Evolutionary conservation across 169 alveolate species (phyloP), one percentile per base, ranked within the genome.

Genomic region (Eimeria acervulina): DNA sequence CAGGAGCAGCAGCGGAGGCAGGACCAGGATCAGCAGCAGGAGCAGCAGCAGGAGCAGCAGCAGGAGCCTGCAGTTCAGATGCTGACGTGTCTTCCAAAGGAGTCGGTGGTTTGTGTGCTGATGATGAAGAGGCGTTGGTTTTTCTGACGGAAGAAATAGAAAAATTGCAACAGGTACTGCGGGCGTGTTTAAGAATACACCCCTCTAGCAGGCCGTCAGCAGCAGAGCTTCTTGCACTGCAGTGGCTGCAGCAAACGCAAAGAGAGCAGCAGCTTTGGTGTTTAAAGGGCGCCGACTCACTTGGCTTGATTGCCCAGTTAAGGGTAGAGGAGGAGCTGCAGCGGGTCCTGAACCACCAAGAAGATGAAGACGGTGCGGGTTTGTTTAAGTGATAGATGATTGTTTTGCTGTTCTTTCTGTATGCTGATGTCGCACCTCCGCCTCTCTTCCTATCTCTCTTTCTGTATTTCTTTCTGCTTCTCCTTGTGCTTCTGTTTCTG

Each of bases 241-340:
- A 42, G 33, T 90, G 95, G 88, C 94, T 61, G 61, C 78, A 68
- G 94, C 10, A 15, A 66, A 4, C 68, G 4, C 59, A 85, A 59
- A 28, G 47, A 66, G 83, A 87, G 84, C 61, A 28, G 42, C 74
- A 59, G 61, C 80, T 59, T 12, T 36, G 61, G 94, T 61, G 94
- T 44, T n/a, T 38, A 8, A 59, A 2, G 83, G 78, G 83, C 1
- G 80, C 94, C 28, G 94, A 87, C 44, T 63, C 63, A 26, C 44
- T 68, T 13, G 81, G 78, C 44, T 47, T 55, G 33, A 3, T 87
- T 31, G 83, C 78, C 28, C 66, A 63, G 59, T 2, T 87, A 83
- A 68, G 66, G 38, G 78, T 87, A 28, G 83, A 87, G 40, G 94
- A 87, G 61, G 83, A 59, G 42, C 81, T 87, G 38, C 55, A 44